phyloP scores from a whole-genome alignment of 352 stramenopile genomes.

The Pythium angustatum region DNA sequence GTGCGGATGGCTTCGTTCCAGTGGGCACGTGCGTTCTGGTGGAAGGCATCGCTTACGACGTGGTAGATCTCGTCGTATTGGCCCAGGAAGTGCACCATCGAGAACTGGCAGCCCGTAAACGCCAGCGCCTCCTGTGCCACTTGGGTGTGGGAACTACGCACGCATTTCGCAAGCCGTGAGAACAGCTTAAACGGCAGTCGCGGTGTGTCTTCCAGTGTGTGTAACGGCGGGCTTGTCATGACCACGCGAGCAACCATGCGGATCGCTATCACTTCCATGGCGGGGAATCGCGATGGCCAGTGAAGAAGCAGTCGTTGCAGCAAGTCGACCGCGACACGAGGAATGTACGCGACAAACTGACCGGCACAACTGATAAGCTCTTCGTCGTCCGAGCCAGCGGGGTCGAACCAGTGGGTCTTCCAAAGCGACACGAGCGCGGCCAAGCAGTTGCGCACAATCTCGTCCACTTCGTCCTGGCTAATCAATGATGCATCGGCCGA shows the following conservation, averaged over 20 bases:
- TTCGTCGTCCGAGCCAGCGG: slow-evolving; percentile 74
- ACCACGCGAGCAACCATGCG: slow-evolving; percentile 83
- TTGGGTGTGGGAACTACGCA: slow-evolving; percentile 63
- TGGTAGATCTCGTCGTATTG: slow-evolving; percentile 67
- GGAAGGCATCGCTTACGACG: slow-evolving; percentile 60
- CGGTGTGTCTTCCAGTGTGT: slow-evolving; percentile 41
- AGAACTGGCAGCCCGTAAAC: slow-evolving; percentile 84
- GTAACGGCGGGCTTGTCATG: slow-evolving; percentile 74
- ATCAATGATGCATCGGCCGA: slow-evolving; percentile 21
- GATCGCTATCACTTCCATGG: slow-evolving; percentile 73
- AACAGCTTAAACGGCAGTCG: slow-evolving; percentile 45
- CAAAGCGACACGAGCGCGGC: slow-evolving; percentile 64
- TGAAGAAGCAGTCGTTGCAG: slow-evolving; percentile 53
- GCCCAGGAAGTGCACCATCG: slow-evolving; percentile 72
- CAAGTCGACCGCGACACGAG: slow-evolving; percentile 50
- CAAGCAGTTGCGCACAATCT: slow-evolving; percentile 76
- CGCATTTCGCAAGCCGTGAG: slow-evolving; percentile 48
- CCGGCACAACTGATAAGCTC: slow-evolving; percentile 81
- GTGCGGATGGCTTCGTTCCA: slow-evolving; percentile 74
- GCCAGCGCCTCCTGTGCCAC: slow-evolving; percentile 81
- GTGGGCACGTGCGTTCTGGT: slow-evolving; percentile 58
- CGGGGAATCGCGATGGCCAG: slow-evolving; percentile 71
- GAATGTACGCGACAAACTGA: slow-evolving; percentile 86
- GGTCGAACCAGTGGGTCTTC: slow-evolving; percentile 76
- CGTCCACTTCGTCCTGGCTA: slow-evolving; percentile 38